These are phyloP conservation scores for Penicillium steckii DNA, from an alignment of 495 filamentous ascomycete species.

Conservation along the genomic window DNA sequence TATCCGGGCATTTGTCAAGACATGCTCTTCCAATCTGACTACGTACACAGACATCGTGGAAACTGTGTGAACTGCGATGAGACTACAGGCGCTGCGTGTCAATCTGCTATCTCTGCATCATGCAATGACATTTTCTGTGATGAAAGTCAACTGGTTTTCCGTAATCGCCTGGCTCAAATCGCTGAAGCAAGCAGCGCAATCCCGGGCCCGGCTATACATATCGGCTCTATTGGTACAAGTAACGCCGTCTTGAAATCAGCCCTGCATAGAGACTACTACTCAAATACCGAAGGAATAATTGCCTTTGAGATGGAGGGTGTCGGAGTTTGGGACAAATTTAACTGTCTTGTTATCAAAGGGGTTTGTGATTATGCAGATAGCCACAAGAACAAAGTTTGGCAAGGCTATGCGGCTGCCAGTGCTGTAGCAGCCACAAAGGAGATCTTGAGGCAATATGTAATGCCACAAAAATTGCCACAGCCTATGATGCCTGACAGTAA, in stretches of 20 bases:
- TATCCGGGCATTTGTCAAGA: not conserved
- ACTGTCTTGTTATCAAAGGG: slow-evolving; percentile 32
- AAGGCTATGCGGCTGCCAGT: slow-evolving; percentile 32
- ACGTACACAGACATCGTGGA: not conserved
- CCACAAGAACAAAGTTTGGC: slow-evolving; percentile 41
- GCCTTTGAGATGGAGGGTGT: slow-evolving; percentile 2
- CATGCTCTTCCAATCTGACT: not conserved
- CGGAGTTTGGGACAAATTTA: slow-evolving; percentile 23
- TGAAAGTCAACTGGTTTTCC: not conserved
- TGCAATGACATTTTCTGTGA: not conserved
- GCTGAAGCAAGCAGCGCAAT: not conserved
- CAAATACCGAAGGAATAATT: not conserved
- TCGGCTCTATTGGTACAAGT: not conserved
- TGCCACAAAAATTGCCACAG: too few relatives aligned
- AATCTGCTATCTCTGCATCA: not conserved
- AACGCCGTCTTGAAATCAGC: not conserved
- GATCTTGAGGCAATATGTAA: too few relatives aligned
- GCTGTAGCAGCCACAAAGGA: slow-evolving; percentile 26
- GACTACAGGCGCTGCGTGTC: not conserved
- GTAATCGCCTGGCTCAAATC: not conserved
- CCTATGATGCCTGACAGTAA: too few relatives aligned
- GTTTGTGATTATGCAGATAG: slow-evolving; percentile 40
- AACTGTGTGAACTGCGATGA: not conserved
- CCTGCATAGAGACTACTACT: not conserved
- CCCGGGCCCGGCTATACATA: not conserved